Evolutionary conservation across 495 filamentous ascomycete species (phyloP), one percentile per base, ranked within the genome.

Genomic region (Talaromyces adpressus): DNA sequence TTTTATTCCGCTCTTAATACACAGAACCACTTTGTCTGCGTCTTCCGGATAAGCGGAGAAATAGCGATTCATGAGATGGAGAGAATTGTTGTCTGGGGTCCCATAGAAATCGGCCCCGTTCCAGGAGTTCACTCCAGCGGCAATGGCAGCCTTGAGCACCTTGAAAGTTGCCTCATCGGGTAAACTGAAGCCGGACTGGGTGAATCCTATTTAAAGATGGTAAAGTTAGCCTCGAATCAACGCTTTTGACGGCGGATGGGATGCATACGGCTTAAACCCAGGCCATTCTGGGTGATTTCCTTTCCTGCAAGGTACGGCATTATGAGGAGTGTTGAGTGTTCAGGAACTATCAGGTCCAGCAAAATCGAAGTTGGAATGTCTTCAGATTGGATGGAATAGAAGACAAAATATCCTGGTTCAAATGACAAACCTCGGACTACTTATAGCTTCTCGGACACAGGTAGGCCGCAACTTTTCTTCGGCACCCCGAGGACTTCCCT

Each of bases 41-140:
- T 91, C 87, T 64, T 84, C 84, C 8, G 89, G 89, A 70, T 90
- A 86, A 65, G 82, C 76, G 29, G 75, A 82, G 70, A 89, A 89
- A 77, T 91, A 91, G 52, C 77, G 74, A 45, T 86, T 81, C 58
- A 91, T 75, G 4, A 91, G 77, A 58, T 81, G 77, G 4, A 91
- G 78, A 12, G 81, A 84, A 62, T 80, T 78, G 49, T 68, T 60
- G 2, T 73, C 64, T 4, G 74, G 72, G 0, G 73, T 65, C 18
- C 76, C 76, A 57, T 78, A 78, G 65, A 72, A 70, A 39, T 71
- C 68, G 32, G 69, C 72, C 7, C 65, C 67, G 49, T 70, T 70
- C 66, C 70, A 72, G 72, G 87, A 80, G 71, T 81, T 87, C 71
- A 74, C 78, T 16, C 87, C 87, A 12, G 73, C 71, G 7, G 71